Conservation (phyloP, 73 alveolate genomes). For the Paramecium pentaurelia region DNA sequence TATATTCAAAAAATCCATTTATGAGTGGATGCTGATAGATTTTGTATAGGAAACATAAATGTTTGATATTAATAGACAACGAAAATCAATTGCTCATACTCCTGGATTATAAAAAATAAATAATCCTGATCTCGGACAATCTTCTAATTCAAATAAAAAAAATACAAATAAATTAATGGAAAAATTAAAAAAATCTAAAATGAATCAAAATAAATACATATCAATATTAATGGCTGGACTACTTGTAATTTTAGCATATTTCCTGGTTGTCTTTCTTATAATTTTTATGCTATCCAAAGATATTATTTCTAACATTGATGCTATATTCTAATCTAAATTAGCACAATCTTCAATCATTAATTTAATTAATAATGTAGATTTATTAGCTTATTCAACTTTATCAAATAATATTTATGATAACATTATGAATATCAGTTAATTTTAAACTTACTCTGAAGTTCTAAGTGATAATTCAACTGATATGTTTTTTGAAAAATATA, state of each 20-base stretch:
- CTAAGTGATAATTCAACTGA: background rate
- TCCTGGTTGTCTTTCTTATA: background rate
- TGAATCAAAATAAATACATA: background rate
- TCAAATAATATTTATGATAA: background rate
- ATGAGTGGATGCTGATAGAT: conserved; percentile 23
- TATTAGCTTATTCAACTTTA: background rate
- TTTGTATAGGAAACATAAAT: background rate
- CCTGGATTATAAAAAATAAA: background rate
- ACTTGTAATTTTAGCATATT: background rate
- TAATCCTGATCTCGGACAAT: background rate
- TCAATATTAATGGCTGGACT: background rate
- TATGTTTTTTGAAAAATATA: background rate
- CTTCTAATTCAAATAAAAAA: background rate
- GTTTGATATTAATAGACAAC: background rate
- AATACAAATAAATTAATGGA: background rate
- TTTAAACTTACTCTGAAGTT: background rate
- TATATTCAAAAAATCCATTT: background rate
- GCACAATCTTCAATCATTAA: background rate
- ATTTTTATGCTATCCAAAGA: background rate
- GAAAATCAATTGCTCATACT: background rate
- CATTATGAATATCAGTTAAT: background rate
- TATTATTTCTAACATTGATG: background rate
- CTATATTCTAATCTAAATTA: background rate
- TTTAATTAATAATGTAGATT: background rate
- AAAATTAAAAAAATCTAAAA: background rate